Percentiles rank a stretch among this genome's conserved stretches.
phyloP scores from a whole-genome alignment of 2,329 filamentous ascomycete genomes.

The Penicillium sp. region DNA sequence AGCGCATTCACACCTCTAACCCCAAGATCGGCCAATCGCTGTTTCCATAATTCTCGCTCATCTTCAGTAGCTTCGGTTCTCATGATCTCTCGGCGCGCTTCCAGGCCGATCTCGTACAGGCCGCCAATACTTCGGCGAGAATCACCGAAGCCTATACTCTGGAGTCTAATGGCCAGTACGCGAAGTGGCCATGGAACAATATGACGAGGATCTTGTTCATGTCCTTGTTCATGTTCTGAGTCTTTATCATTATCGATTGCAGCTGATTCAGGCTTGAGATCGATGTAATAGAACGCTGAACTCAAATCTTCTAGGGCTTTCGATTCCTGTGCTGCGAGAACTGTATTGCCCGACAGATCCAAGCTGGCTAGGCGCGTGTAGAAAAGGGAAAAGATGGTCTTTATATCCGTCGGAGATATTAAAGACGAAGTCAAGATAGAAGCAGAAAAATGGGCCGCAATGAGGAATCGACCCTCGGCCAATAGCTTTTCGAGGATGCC shows the following conservation, averaged over 20 bases:
- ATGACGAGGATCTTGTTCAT: conserved; percentile 64
- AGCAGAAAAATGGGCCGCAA: conserved; percentile 60
- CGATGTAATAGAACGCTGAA: conserved; percentile 54
- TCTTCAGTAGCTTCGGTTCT: conserved; percentile 54
- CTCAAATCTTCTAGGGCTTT: conserved; percentile 62
- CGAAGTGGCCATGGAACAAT: conserved; percentile 86
- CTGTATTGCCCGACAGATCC: conserved; percentile 70
- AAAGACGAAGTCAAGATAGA: conserved; percentile 45
- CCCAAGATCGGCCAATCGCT: conserved; percentile 72
- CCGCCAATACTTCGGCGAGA: conserved; percentile 80
- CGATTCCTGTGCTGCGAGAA: conserved; percentile 66
- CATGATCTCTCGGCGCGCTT: conserved; percentile 65
- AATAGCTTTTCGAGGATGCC: conserved; percentile 64
- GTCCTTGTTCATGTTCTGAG: conserved; percentile 63
- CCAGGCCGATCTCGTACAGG: conserved; percentile 82
- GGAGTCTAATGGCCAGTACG: conserved; percentile 76
- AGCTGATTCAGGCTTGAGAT: conserved; percentile 27
- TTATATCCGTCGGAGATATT: conserved; percentile 53
- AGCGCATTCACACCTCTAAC: conserved; percentile 57
- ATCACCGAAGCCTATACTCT: conserved; percentile 84
- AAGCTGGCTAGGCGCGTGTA: conserved; percentile 81
- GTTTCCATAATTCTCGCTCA: conserved; percentile 66
- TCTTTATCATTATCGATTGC: conserved; percentile 55
- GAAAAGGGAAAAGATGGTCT: conserved; percentile 71
- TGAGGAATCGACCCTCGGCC: conserved; percentile 72